These are phyloP conservation scores for Tarenaya hassleriana DNA, from an alignment of 345 rosid species.

Conservation along the genomic window DNA sequence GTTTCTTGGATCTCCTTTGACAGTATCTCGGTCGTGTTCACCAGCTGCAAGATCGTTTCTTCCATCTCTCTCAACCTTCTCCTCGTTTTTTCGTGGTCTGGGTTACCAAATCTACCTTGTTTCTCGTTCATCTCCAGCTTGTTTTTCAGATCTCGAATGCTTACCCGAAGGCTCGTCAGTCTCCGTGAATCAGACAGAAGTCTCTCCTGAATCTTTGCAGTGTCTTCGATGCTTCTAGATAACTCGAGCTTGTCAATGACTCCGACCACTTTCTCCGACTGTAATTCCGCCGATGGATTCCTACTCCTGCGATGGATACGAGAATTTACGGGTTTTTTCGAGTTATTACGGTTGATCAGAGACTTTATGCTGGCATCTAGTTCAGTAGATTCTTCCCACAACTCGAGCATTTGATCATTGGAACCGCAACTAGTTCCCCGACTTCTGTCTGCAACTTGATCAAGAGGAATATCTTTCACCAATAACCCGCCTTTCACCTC, in stretches of 20 bases:
- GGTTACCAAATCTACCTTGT: constrained; percentile 45
- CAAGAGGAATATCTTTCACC: constrained; percentile 88
- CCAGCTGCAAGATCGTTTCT: constrained; percentile 51
- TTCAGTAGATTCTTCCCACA: constrained; percentile 55
- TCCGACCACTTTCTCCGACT: constrained; percentile 60
- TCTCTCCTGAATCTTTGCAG: constrained; percentile 59
- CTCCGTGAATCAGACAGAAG: constrained; percentile 65
- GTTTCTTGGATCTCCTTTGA: constrained; percentile 44
- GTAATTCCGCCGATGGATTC: constrained; percentile 37
- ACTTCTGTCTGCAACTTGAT: constrained; percentile 65
- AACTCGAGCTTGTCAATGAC: constrained; percentile 67
- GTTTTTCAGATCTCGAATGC: constrained; percentile 55
- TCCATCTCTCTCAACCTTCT: constrained; percentile 61
- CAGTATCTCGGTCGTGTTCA: constrained; percentile 46
- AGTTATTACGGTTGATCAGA: constrained; percentile 14
- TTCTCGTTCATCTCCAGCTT: constrained; percentile 55
- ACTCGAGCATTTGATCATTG: constrained; percentile 50
- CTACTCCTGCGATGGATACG: constrained; percentile 28
- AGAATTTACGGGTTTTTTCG: constrained; percentile 24
- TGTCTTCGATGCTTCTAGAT: constrained; percentile 38
- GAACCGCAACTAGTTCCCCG: constrained; percentile 36
- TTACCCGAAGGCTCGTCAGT: constrained; percentile 49
- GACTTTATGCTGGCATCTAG: constrained; percentile 32
- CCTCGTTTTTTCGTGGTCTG: constrained; percentile 50
- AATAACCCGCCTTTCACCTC: constrained; percentile 37